These are phyloP conservation scores for Tricholoma sp. DNA, from an alignment of 768 basidiomycete species.

Conservation along the genomic window DNA sequence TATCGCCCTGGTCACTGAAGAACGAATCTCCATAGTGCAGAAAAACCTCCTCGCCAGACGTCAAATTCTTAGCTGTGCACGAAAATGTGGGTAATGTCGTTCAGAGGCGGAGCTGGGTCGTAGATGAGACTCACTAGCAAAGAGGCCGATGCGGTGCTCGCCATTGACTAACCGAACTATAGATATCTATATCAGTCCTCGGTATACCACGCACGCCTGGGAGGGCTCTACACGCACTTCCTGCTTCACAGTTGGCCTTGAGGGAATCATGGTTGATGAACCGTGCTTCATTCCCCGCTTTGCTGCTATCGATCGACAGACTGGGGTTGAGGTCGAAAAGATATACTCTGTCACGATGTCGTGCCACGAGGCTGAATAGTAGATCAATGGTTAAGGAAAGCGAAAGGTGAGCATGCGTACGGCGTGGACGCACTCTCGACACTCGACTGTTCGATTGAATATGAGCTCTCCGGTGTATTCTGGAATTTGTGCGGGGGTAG, in stretches of 20 bases:
- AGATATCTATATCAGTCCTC: neutral
- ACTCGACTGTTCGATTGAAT: slow-evolving; percentile 39
- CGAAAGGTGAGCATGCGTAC: neutral
- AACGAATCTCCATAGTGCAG: slow-evolving; percentile 55
- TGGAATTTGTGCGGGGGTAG: slow-evolving; percentile 16
- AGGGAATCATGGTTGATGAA: slow-evolving; percentile 57
- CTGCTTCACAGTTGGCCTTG: slow-evolving; percentile 40
- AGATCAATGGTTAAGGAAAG: slow-evolving; percentile 5
- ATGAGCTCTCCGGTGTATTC: slow-evolving; percentile 68
- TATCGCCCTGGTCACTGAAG: slow-evolving; percentile 13
- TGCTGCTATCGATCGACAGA: slow-evolving; percentile 48
- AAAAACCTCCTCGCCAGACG: slow-evolving; percentile 44
- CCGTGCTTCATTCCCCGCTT: slow-evolving; percentile 56
- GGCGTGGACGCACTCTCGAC: slow-evolving; percentile 40
- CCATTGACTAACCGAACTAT: slow-evolving; percentile 58
- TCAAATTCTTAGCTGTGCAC: slow-evolving; percentile 32
- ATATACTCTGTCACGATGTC: slow-evolving; percentile 53
- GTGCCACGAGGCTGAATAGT: slow-evolving; percentile 32
- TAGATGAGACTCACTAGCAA: slow-evolving; percentile 38
- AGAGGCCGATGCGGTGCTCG: slow-evolving; percentile 63
- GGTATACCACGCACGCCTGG: no score
- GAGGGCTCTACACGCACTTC: slow-evolving; percentile 28
- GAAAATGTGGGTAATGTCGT: slow-evolving; percentile 2
- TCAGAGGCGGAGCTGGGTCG: neutral
- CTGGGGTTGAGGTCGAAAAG: slow-evolving; percentile 48